These are phyloP conservation scores for Boletus sensibilis DNA, from an alignment of 768 basidiomycete genomes.

Conservation along the genomic window DNA sequence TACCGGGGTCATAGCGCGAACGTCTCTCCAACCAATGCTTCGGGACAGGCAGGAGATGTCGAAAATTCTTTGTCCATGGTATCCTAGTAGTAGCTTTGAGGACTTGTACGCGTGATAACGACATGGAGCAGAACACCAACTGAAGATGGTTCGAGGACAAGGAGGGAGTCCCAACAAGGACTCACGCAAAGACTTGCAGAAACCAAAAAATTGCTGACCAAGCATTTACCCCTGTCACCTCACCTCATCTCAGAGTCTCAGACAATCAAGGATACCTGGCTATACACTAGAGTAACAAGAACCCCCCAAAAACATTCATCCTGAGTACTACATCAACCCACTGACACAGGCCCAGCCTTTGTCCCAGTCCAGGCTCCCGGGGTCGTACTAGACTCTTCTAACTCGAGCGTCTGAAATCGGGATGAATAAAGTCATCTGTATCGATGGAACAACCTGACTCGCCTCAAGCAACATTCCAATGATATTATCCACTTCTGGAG, in stretches of 20 bases:
- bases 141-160: background rate
- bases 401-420: conserved; percentile 65
- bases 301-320: background rate
- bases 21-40: conserved; percentile 48
- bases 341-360: conserved; percentile 24
- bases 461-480: conserved; percentile 86
- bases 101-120: conserved; percentile 37
- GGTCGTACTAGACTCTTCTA: conserved; percentile 72
- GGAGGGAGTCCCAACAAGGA: background rate
- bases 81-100: conserved; percentile 47
- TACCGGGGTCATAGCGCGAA: conserved; percentile 39
- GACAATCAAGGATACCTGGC: background rate
- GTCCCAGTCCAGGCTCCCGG: conserved; percentile 40
- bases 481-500: conserved; percentile 85
- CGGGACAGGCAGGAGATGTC: conserved; percentile 63
- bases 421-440: conserved; percentile 1
- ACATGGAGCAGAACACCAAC: conserved; percentile 17
- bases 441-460: conserved; percentile 16
- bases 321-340: conserved; percentile 15
- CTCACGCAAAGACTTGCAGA: background rate
- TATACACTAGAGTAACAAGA: conserved; percentile 4
- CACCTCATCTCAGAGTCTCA: background rate
- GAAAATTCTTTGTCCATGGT: conserved; percentile 65
- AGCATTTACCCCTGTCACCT: conserved; percentile 11
- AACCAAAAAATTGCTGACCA: conserved; percentile 19